Base-by-base conservation (phyloP, 208 protist species). In the Acanthamoeba royreba region DNA sequence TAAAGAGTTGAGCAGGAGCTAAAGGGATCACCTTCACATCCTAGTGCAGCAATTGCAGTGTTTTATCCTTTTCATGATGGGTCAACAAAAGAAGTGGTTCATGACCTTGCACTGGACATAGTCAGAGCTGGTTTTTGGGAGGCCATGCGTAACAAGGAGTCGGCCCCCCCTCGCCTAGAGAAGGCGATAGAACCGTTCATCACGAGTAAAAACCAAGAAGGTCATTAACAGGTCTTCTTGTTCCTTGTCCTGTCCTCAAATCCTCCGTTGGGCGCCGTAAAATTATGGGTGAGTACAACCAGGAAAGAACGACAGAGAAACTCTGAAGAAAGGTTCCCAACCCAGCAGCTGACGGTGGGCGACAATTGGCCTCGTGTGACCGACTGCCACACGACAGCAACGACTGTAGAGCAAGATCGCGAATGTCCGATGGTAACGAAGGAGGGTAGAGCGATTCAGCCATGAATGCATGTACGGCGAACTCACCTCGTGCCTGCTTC, bases 111-210 rank as follows among this genome's bases (percentile, higher is more conserved):
- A 9, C 8, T 77, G 8, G 33, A 46, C 1, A 46, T 31, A 38
- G 17, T 77, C 66, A 77, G 66, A 77, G 28, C 38, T 77, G 66
- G 66, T 40, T 77, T 43, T 77, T 28, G 25, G 66, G 66, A 43
- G 66, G 66, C 66, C 66, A 31, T 77, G 66, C 66, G 66, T 77
- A 77, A 77, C 66, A 77, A 77, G 66, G 66, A 77, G 45, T 31
- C n/a, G 4, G 38, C 66, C 66, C 66, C 66, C 66, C 38, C 11
- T 77, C 66, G n/a, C 66, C 66, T 77, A 77, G 38, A 77, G 66
- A 77, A 77, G 66, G 38, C n/a, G 66, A 77, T 77, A 25, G 66
- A 46, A 77, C 66, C 66, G 45, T 77, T 77, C 66, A 77, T 77
- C 66, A 77, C n/a, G 9, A 77, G n/a, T 43, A 42, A 43, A 77